phyloP scores from a whole-genome alignment of 2,329 filamentous ascomycete species.

The Aspergillus fumigatus region DNA sequence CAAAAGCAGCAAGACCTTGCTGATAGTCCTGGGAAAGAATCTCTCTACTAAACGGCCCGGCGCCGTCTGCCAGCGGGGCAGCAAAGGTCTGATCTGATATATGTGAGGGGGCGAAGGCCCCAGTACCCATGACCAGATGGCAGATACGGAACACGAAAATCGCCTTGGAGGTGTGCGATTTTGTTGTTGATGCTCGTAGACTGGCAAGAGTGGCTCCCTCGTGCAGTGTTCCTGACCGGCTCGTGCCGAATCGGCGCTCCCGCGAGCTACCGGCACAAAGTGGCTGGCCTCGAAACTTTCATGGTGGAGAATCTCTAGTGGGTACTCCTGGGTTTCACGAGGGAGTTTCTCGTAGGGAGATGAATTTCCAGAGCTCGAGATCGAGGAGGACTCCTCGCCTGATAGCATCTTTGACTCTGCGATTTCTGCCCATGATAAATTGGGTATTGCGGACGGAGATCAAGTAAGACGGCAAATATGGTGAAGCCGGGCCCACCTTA shows the following conservation, averaged over 20 bases:
- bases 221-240: constrained; percentile 10
- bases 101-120: constrained; percentile 29
- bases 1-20: constrained; percentile 24
- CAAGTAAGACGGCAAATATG: background rate
- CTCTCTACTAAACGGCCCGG: constrained; percentile 29
- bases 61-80: constrained; percentile 30
- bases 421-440: too few relatives aligned
- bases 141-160: constrained; percentile 22
- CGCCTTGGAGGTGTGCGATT: constrained; percentile 2
- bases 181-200: constrained; percentile 3
- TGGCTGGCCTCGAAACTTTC: constrained; percentile 7
- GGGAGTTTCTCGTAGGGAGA: constrained; percentile 2
- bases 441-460: background rate
- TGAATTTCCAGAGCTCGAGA: background rate
- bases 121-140: constrained; percentile 24
- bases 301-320: constrained; percentile 2
- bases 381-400: background rate
- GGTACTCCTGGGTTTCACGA: constrained; percentile 1
- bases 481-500: background rate
- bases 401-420: background rate
- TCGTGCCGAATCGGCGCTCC: constrained; percentile 16
- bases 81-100: constrained; percentile 32
- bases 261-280: constrained; percentile 11
- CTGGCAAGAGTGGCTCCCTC: constrained; percentile 19
- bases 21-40: constrained; percentile 20